phyloP scores from a whole-genome alignment of 371 early-diverging fungal genomes.

The Smittium culicis region DNA sequence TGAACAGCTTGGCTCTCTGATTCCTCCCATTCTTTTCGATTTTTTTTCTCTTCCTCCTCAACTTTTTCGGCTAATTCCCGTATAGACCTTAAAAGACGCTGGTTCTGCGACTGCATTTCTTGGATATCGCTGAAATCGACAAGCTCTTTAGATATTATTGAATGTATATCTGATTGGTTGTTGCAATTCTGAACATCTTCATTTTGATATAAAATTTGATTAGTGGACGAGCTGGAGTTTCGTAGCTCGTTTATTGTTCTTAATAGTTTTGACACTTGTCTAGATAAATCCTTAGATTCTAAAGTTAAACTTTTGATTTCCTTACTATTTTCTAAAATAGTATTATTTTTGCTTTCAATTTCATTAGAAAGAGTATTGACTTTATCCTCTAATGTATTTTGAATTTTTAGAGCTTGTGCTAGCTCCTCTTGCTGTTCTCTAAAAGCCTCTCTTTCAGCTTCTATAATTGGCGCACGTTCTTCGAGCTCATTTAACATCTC shows the following conservation, averaged over 20 bases:
- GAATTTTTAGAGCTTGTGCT: slow-evolving; percentile 12
- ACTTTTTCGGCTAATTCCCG: slow-evolving; percentile 35
- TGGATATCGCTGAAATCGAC: slow-evolving; percentile 37
- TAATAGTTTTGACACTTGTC: slow-evolving; percentile 36
- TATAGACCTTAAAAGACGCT: slow-evolving; percentile 36
- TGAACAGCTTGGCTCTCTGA: slow-evolving; percentile 34
- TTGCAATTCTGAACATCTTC: slow-evolving; percentile 12
- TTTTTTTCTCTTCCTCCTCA: slow-evolving; percentile 30
- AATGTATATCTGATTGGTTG: slow-evolving; percentile 10
- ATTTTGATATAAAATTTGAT: background rate
- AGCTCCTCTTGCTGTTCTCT: slow-evolving; percentile 23
- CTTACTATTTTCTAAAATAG: slow-evolving; percentile 13
- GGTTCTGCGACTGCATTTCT: slow-evolving; percentile 42
- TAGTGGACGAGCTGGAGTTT: slow-evolving; percentile 10
- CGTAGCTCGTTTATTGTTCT: slow-evolving; percentile 23
- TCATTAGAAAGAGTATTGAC: slow-evolving; percentile 18
- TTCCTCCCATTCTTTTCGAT: slow-evolving; percentile 24
- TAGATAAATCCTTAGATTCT: slow-evolving; percentile 36
- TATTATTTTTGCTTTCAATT: slow-evolving; percentile 14
- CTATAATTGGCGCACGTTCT: slow-evolving; percentile 36
- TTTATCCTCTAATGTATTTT: slow-evolving; percentile 10
- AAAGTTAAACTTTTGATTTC: slow-evolving; percentile 21
- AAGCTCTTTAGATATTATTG: slow-evolving; percentile 36
- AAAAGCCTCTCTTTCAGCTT: slow-evolving; percentile 30
- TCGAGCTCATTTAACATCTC: slow-evolving; percentile 40